These are phyloP conservation scores for Ceriops tagal DNA, from an alignment of 345 rosid species.

Conservation along the genomic window DNA sequence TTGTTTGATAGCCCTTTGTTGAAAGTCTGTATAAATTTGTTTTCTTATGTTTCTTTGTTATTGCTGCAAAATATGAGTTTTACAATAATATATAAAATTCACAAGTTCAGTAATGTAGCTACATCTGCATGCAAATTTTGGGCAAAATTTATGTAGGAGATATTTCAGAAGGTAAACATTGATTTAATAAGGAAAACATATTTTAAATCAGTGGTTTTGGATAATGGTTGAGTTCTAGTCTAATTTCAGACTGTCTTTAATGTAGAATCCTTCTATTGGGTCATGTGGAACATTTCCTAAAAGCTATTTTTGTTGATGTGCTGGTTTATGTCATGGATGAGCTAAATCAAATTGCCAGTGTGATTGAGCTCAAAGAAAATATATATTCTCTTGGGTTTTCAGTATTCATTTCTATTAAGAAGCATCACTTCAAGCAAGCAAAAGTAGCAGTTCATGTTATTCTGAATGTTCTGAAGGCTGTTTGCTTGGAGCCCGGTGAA, in stretches of 20 bases:
- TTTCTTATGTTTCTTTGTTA: background rate
- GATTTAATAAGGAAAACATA: background rate
- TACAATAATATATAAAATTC: background rate
- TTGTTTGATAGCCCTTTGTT: background rate
- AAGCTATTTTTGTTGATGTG: background rate
- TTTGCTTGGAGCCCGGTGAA: slow-evolving; percentile 36
- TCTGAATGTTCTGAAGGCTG: slow-evolving; percentile 48
- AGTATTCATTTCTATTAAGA: slow-evolving; percentile 57
- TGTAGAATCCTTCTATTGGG: background rate
- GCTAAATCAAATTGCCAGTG: background rate
- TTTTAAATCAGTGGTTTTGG: background rate
- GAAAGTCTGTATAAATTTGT: too few relatives aligned
- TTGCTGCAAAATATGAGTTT: background rate
- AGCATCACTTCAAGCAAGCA: slow-evolving; percentile 76
- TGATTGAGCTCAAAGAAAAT: background rate
- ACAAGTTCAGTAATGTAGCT: background rate
- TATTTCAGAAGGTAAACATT: background rate
- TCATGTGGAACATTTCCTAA: background rate
- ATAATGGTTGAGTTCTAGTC: background rate
- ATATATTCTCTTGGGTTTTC: slow-evolving; percentile 28
- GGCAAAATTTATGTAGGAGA: background rate
- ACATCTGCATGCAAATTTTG: background rate
- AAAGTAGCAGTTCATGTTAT: slow-evolving; percentile 64
- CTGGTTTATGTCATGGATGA: background rate
- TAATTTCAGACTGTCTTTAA: background rate